phyloP scores from a whole-genome alignment of 805 yeast species.

The Tetrapisispora namnaoensis region DNA sequence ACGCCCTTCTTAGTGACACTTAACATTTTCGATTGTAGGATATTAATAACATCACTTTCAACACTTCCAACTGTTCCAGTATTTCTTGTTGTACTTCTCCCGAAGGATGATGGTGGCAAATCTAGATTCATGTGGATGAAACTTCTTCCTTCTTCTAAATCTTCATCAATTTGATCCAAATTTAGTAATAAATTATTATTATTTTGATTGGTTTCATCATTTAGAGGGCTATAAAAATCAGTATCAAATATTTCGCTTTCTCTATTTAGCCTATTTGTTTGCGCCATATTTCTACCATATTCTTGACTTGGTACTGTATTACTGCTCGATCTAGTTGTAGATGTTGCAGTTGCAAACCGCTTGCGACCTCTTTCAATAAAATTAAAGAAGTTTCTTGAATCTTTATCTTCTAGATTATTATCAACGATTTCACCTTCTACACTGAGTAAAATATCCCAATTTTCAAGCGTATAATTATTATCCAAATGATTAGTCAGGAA shows the following conservation, averaged over 20 bases:
- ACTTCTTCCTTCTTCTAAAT: conserved; percentile 13
- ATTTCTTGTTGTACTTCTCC: conserved; percentile 15
- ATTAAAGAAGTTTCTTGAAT: not conserved
- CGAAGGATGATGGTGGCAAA: conserved; percentile 27
- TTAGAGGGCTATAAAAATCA: not conserved
- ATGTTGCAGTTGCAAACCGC: conserved; percentile 6
- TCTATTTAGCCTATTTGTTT: not conserved
- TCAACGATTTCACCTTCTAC: not conserved
- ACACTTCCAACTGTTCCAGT: conserved; percentile 10
- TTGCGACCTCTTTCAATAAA: conserved; percentile 20
- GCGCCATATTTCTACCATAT: conserved; percentile 17
- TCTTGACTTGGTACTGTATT: conserved; percentile 16
- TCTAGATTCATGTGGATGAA: conserved; percentile 18
- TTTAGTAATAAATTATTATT: conserved; percentile 13
- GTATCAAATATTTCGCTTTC: not conserved
- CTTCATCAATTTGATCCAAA: conserved; percentile 26
- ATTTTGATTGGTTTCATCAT: conserved; percentile 1
- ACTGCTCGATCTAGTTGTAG: conserved; percentile 18
- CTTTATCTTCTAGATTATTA: too few species aligned
- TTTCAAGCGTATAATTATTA: not conserved
- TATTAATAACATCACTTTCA: conserved; percentile 19
- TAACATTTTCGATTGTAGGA: conserved; percentile 10
- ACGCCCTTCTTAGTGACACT: not conserved
- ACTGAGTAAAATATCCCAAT: not conserved
- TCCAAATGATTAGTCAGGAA: not conserved